Base-by-base conservation (phyloP, 2,329 filamentous ascomycete genomes). In the Allantophomopsis cytisporea region DNA sequence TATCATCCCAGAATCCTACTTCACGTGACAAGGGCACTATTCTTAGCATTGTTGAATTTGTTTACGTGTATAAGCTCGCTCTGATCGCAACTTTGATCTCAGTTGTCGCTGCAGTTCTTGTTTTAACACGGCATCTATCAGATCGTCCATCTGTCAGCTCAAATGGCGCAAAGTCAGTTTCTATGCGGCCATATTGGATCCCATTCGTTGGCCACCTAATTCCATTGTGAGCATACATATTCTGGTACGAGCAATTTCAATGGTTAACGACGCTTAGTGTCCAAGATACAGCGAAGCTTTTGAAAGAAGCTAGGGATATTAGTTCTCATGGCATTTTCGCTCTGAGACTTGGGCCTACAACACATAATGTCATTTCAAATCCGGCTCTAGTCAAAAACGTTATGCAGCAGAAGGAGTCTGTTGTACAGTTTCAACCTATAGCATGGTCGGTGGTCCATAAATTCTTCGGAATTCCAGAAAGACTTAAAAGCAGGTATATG, bases 171-270 rank as follows among this genome's bases (percentile, higher is more conserved):
- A 30, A 35, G 38, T 17, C 33, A 8, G 20, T 31, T 33, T 32
- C 23, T 36, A 14, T 39, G 38, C 17, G 12, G 15, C 7, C 72
- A 20, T 79, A 79, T 54, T 80, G 71, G 69, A 53, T 79, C 7
- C 74, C 75, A 2, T 60, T 68, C 38, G 30, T 78, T 7, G 70
- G 72, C 31, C 71, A 80, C 58, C 60, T 65, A 6, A 47, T 68
- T 32, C 56, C 55, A 15, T 68, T 74, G 46, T 58, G 64, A 28
- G 23, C 23, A 28, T 12, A 28, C 11, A 10, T 28, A 10, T 8
- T 28, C 23, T 28, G 23, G 8, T 28, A 3, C 5, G 8, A 12
- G 23, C 11, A 12, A 10, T 8, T 28, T 28, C 23, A 28, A 28
- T 28, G 23, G 11, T 8, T 28, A 8, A 28, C 23, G 10, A 12